Evolutionary conservation across 75 land plant genomes (phyloP).

Genomic region (Selaginella moellendorffii): DNA sequence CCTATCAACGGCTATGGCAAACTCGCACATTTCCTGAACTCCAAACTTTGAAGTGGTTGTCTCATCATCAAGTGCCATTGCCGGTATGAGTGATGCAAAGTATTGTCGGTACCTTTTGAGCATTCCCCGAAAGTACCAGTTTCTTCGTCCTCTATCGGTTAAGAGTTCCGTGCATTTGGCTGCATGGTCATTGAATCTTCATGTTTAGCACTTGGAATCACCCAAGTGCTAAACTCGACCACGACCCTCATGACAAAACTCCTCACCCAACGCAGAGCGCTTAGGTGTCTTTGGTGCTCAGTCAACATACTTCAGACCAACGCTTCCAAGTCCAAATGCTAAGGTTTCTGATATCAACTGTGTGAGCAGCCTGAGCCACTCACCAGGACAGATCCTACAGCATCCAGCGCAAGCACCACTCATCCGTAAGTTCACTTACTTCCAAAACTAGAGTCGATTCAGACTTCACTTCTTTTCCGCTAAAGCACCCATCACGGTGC

Average conservation of each 20-base stretch:
- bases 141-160: no score
- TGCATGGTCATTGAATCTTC: no score
- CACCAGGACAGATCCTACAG: not conserved
- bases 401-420: constrained; percentile 1
- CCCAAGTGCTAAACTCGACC: not conserved
- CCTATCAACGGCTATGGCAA: no score
- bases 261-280: not conserved
- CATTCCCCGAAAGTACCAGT: no score
- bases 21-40: no score
- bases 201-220: not conserved
- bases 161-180: no score
- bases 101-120: no score
- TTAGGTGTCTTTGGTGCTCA: not conserved
- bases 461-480: not conserved
- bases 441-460: not conserved
- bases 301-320: not conserved
- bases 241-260: not conserved
- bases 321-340: not conserved
- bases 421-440: not conserved
- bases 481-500: not conserved
- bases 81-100: no score
- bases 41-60: no score
- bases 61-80: no score
- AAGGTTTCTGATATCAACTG: not conserved
- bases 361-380: not conserved